Evolutionary conservation across 345 rosid species (phyloP), one percentile per base, ranked within the genome.

Genomic region (Ceriops zippeliana): DNA sequence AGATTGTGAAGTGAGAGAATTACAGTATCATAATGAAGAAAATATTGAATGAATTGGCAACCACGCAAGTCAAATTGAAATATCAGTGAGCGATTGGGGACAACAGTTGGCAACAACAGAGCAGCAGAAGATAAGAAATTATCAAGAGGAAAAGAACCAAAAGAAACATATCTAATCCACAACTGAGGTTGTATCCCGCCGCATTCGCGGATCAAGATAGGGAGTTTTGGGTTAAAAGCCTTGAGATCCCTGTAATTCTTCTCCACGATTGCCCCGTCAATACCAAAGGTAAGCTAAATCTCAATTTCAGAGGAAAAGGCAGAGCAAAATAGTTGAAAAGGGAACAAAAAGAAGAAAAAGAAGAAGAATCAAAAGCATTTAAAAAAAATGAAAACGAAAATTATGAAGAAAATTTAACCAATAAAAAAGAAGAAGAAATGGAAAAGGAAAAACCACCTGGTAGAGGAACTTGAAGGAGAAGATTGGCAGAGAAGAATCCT

Each of bases 121-220:
- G 27, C 21, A 53, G 26, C 11, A 11, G 26, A 53, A 20, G 58
- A 53, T 7, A 21, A 53, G 5, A 54, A 54, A 10, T 3, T 26
- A 16, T 3, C 11, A 54, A 54, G 5, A 2, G 30, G 22, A 8
- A 54, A 54, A 22, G 6, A n/a, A 9, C 6, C 5, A 11, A 1
- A 1, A 34, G 0, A 21, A 13, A 10, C 95, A 63, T 87, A 96
- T 96, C 97, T 77, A 46, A 93, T 97, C 99, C 99, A 95, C 63
- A 95, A 69, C 81, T 96, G 96, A 61, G 99, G 98, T 73, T 87
- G 86, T 60, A 85, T 77, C 53, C 92, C 89, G 9, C 78, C 80
- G 83, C 90, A 81, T 74, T 95, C 99, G 31, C 97, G 96, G 74
- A 95, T 86, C 75, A 95, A 73, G 70, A 95, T 81, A 6, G 98